A percentile compares a stretch with the other conserved stretches of the same genome.
These are phyloP conservation scores for Cerrena zonata DNA, from an alignment of 1,284 basidiomycete genomes.

Conservation along the genomic window DNA sequence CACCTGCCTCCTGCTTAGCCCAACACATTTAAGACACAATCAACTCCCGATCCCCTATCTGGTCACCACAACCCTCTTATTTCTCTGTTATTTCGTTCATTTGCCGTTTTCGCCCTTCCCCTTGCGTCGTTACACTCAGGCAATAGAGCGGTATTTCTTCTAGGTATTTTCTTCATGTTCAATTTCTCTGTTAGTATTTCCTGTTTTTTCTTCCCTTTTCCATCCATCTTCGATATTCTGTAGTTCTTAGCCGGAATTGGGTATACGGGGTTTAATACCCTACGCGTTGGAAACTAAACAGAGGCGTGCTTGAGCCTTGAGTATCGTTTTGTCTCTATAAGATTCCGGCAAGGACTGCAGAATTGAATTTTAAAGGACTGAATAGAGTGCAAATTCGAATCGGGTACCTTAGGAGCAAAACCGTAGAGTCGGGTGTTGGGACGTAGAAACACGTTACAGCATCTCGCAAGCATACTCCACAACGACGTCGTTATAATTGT, in stretches of 20 bases:
- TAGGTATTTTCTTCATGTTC: background rate
- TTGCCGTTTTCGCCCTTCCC: slow-evolving; percentile 1
- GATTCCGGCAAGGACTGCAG: background rate
- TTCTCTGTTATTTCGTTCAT: slow-evolving; percentile 8
- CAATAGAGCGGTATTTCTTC: background rate
- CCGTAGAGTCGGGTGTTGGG: no score
- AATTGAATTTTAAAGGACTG: background rate
- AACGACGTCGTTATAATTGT: background rate
- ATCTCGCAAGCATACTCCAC: no score
- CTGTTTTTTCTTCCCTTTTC: slow-evolving; percentile 9
- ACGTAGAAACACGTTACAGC: no score
- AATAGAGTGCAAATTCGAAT: no score
- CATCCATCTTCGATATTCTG: slow-evolving; percentile 11
- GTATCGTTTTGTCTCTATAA: no score
- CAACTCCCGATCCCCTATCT: slow-evolving; percentile 20
- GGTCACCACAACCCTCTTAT: slow-evolving; percentile 11
- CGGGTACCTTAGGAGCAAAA: no score
- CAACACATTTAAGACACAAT: slow-evolving; percentile 21
- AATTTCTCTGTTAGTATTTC: no score
- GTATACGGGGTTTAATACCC: slow-evolving; percentile 15
- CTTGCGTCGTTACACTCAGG: slow-evolving; percentile 4
- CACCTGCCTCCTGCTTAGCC: background rate
- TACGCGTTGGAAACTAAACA: background rate
- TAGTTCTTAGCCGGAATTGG: slow-evolving; percentile 19
- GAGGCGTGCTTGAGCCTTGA: background rate